Evolutionary conservation across 2,329 filamentous ascomycete genomes (phyloP).

Genomic region (Paraphoma chrysanthemicola): DNA sequence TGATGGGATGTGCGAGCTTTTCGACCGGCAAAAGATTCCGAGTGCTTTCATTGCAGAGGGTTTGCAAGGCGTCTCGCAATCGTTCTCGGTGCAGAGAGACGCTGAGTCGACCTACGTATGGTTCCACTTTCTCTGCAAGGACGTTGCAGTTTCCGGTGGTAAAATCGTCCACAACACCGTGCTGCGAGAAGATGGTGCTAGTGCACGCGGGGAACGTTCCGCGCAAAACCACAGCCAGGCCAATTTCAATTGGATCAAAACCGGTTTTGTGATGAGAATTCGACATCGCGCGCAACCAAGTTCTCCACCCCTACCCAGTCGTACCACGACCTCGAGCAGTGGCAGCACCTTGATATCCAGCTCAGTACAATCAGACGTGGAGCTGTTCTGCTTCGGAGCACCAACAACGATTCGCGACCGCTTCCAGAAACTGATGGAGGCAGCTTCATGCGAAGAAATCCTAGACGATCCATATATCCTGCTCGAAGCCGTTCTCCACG

Average conservation of each 20-base stretch:
- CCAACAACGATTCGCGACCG: conserved; percentile 20
- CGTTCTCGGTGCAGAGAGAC: conserved; percentile 31
- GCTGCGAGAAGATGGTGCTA: not conserved
- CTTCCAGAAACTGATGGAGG: conserved; percentile 17
- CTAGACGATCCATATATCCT: conserved; percentile 41
- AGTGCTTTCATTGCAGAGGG: conserved; percentile 34
- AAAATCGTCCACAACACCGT: conserved; percentile 11
- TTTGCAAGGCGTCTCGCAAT: conserved; percentile 33
- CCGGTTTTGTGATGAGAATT: conserved; percentile 34
- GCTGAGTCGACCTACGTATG: conserved; percentile 25
- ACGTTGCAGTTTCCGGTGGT: conserved; percentile 15
- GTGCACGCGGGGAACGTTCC: not conserved
- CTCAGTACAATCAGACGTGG: conserved; percentile 10
- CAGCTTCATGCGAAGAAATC: conserved; percentile 24
- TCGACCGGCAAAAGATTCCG: conserved; percentile 28
- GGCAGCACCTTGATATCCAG: conserved; percentile 10
- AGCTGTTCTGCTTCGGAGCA: conserved; percentile 40
- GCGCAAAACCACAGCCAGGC: conserved; percentile 24
- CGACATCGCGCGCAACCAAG: conserved; percentile 4
- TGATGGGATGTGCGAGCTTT: conserved; percentile 20
- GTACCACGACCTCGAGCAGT: conserved; percentile 20
- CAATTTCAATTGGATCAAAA: conserved; percentile 33
- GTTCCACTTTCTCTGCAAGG: conserved; percentile 42
- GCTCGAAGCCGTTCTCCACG: conserved; percentile 39
- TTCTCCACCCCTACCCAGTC: conserved; percentile 4